Percentiles rank a stretch among this genome's conserved stretches.
Evolutionary conservation across 345 rosid species (phyloP).

Genomic region (Excoecaria agallocha): DNA sequence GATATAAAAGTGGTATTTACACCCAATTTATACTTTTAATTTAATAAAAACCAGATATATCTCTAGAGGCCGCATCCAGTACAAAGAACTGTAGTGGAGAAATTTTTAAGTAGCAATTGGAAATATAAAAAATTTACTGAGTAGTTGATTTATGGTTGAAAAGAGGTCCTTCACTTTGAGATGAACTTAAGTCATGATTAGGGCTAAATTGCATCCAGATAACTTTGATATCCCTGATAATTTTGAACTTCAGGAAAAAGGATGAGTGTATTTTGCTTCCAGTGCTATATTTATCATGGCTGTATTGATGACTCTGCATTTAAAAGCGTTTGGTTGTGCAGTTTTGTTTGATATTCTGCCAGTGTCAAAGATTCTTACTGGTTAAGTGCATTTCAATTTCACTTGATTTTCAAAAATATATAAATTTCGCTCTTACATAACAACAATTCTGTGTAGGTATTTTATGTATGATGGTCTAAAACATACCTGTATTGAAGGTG

Average conservation of each 20-base stretch:
- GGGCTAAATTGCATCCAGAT: background rate
- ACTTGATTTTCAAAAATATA: background rate
- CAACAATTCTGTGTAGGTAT: conserved; percentile 55
- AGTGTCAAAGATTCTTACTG: background rate
- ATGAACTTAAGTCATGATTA: background rate
- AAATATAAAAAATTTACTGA: background rate
- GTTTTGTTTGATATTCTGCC: conserved; percentile 2
- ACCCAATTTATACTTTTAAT: background rate
- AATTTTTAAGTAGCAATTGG: background rate
- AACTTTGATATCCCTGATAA: background rate
- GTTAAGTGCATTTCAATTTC: background rate
- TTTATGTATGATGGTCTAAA: conserved; percentile 89
- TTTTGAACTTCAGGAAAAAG: background rate
- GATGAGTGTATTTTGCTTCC: background rate
- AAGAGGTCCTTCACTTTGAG: background rate
- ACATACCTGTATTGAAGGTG: conserved; percentile 85
- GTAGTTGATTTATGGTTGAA: background rate
- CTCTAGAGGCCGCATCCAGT: background rate
- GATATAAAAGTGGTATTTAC: too few relatives aligned
- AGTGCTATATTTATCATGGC: too few relatives aligned
- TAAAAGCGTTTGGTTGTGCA: background rate
- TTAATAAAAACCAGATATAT: background rate
- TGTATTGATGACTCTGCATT: background rate
- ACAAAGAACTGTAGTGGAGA: background rate
- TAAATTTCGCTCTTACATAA: background rate